Conservation (phyloP, 495 filamentous ascomycete genomes). For the Entonaema liquescens region DNA sequence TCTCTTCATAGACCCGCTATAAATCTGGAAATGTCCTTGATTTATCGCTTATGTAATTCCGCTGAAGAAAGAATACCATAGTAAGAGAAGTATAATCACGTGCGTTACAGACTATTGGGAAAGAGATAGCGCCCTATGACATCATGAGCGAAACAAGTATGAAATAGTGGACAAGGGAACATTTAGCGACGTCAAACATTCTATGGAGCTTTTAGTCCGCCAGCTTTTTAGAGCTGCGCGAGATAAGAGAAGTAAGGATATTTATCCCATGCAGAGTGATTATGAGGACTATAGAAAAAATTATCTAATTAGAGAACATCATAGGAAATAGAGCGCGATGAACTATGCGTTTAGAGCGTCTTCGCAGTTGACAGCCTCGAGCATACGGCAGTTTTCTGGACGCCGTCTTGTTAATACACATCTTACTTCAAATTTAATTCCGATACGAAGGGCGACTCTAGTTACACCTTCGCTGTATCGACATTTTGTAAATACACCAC, state of each 20-base stretch:
- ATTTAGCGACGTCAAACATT: slow-evolving; percentile 7
- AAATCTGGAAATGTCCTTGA: slow-evolving; percentile 1
- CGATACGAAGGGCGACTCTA: not conserved
- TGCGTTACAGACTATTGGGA: not conserved
- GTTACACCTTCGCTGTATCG: slow-evolving; percentile 2
- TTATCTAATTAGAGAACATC: slow-evolving; percentile 5
- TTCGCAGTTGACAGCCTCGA: slow-evolving; percentile 39
- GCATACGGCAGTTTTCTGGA: slow-evolving; percentile 24
- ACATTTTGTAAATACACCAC: slow-evolving; percentile 19
- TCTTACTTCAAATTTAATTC: not conserved
- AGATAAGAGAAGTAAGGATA: not conserved
- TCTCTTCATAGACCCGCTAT: not conserved
- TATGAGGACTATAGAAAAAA: not conserved
- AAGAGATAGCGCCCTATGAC: slow-evolving; percentile 15
- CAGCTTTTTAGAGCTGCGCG: slow-evolving; percentile 16
- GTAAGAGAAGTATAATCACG: not conserved
- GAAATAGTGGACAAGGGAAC: slow-evolving; percentile 9
- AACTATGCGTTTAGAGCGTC: slow-evolving; percentile 44
- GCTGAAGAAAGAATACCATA: not conserved
- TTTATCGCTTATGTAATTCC: not conserved
- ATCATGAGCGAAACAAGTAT: slow-evolving; percentile 21
- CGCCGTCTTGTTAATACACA: slow-evolving; percentile 15
- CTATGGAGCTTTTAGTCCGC: slow-evolving; percentile 26
- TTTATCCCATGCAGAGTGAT: not conserved
- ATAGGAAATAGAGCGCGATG: slow-evolving; percentile 41